Evolutionary conservation across 169 alveolate genomes (phyloP), one percentile per base, ranked within the genome.

Genomic region (Cryptosporidium bovis): DNA sequence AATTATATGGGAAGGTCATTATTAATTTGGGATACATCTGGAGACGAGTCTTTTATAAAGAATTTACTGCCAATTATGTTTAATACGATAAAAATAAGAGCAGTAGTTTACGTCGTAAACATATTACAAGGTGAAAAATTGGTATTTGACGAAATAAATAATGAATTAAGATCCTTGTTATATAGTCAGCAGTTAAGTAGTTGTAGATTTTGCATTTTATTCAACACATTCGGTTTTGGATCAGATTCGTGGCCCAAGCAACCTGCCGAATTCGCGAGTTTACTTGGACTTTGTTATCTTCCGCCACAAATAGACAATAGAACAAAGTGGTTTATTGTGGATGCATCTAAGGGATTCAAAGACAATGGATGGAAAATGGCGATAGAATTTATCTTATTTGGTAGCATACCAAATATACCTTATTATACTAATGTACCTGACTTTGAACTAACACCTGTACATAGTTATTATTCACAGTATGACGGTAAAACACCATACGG

Each of bases 291-390:
- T 2, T 77, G 87, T 66, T 62, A 77, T 31, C 31, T 77, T 20
- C 87, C 87, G 12, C 87, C 87, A 13, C 77, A 77, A 60, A 77
- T 77, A 2, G 87, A 77, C 31, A 77, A 60, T 27, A 15, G 87
- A 46, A 60, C 87, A 13, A 77, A 46, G 51, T 77, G 87, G 87
- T 77, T 60, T 12, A 71, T 77, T 5, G 87, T 77, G n/a, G 51
- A 77, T 66, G 58, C 87, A 13, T 20, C 87, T 36, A 56, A 77
- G 36, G 87, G 87, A 18, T 60, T 77, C 27, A 44, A 15, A n/a
- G 87, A 77, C 12, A 4, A 15, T 20, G 87, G 87, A 1, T 77
- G 87, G 87, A 77, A 53, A 60, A 77, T 77, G 87, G 87, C 87
- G 3, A 31, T 60, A n/a, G 87, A 77, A 46, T 77, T 77, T 71